Percentiles rank a stretch among this genome's conserved stretches.
Evolutionary conservation across 225 moss, liverwort and hornwort species (phyloP).

Genomic region (Physcomitrium patens): DNA sequence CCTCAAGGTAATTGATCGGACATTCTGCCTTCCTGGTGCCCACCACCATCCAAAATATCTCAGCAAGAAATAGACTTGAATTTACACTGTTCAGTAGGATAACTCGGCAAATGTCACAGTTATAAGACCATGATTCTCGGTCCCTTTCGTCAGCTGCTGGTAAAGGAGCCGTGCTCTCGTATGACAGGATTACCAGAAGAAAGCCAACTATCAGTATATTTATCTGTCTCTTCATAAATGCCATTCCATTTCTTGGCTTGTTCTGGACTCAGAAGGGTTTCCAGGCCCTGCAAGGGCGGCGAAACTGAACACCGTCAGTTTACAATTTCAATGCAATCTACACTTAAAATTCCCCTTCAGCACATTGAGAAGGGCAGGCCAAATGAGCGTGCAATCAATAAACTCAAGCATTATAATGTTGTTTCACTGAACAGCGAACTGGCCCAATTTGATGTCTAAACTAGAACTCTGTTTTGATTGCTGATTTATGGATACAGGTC

Average conservation of each 20-base stretch:
- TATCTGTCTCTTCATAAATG: constrained; percentile 63
- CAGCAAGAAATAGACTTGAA: neutral
- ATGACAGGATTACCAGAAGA: constrained; percentile 46
- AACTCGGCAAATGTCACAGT: neutral
- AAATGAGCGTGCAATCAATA: too few species aligned
- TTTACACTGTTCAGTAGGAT: constrained; percentile 6
- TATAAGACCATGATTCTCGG: neutral
- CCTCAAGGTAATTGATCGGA: neutral
- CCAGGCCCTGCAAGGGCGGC: constrained; percentile 45
- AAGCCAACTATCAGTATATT: constrained; percentile 65
- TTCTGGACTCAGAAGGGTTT: constrained; percentile 49
- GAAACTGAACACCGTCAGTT: constrained; percentile 14
- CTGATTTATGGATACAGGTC: too few species aligned
- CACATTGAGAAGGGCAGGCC: neutral
- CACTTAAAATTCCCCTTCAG: neutral
- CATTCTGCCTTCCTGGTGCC: constrained; percentile 41
- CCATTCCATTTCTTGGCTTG: constrained; percentile 59
- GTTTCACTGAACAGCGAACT: too few species aligned
- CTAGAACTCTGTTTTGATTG: too few species aligned
- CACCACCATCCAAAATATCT: constrained; percentile 27
- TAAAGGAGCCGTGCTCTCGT: neutral
- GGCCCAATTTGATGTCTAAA: too few species aligned
- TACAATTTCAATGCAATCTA: neutral
- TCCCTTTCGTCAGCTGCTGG: neutral
- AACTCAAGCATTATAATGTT: too few species aligned